Conservation (phyloP, 2,329 filamentous ascomycete species). For the Coleophoma cylindrospora region DNA sequence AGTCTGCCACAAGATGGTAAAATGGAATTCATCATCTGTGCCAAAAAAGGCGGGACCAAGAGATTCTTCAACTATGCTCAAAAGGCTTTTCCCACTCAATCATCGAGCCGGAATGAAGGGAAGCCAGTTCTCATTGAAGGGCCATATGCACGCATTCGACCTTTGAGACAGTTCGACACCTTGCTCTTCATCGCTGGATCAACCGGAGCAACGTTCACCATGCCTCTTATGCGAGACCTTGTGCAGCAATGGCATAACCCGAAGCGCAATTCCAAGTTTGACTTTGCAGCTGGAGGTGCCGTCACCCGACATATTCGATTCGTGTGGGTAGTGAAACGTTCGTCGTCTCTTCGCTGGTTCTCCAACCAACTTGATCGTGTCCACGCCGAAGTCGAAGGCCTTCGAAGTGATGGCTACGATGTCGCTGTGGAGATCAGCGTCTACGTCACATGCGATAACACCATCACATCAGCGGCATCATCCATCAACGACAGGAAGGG, state of each 20-base stretch:
- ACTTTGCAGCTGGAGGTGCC: constrained; percentile 17
- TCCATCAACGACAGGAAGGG: constrained; percentile 2
- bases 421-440: constrained; percentile 25
- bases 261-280: constrained; percentile 21
- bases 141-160: constrained; percentile 44
- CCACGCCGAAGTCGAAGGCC: constrained; percentile 33
- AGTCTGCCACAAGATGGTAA: constrained; percentile 48
- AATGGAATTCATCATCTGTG: constrained; percentile 51
- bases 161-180: constrained; percentile 54
- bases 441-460: constrained; percentile 27
- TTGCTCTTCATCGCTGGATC: constrained; percentile 54
- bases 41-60: constrained; percentile 46
- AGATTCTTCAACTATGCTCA: constrained; percentile 45
- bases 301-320: constrained; percentile 46
- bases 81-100: constrained; percentile 26
- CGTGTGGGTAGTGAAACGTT: constrained; percentile 54
- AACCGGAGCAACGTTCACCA: constrained; percentile 73
- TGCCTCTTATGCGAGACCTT: constrained; percentile 80
- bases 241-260: constrained; percentile 29
- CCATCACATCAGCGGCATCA: constrained; percentile 16
- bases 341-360: constrained; percentile 47
- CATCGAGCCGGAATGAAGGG: constrained; percentile 17
- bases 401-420: constrained; percentile 26
- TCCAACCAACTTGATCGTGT: constrained; percentile 40
- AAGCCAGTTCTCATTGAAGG: constrained; percentile 44